These are phyloP conservation scores for Globisporangium acanthophoron DNA, from an alignment of 352 stramenopile species.

Conservation along the genomic window DNA sequence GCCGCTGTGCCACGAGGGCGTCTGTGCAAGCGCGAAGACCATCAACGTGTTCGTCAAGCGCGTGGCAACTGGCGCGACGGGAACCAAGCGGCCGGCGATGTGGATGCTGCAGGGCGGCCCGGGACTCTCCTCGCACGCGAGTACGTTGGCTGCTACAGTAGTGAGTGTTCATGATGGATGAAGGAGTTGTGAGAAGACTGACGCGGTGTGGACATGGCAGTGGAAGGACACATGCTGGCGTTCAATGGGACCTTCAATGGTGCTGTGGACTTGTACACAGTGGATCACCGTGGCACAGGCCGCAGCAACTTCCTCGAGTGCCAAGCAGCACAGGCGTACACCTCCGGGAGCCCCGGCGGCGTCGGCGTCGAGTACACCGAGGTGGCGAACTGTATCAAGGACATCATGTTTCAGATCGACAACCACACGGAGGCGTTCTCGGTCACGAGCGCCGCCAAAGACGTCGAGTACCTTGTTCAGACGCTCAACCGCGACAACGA, in stretches of 20 bases:
- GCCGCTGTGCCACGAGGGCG: conserved; percentile 23
- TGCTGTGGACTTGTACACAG: conserved; percentile 32
- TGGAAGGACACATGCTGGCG: conserved; percentile 22
- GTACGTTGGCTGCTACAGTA: conserved; percentile 9
- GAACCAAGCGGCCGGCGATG: conserved; percentile 2
- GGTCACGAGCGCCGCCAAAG: conserved; percentile 32
- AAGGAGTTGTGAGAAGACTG: not conserved
- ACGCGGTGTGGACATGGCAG: conserved; percentile 5
- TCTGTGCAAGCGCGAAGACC: conserved; percentile 16
- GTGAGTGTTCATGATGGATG: not conserved
- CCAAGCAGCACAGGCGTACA: conserved; percentile 26
- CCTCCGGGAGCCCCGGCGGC: conserved; percentile 15
- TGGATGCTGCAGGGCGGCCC: conserved; percentile 32
- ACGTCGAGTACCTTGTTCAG: conserved; percentile 23
- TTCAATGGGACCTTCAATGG: conserved; percentile 11
- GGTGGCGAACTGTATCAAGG: conserved; percentile 23
- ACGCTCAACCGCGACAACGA: conserved; percentile 8
- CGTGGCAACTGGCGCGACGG: conserved; percentile 2
- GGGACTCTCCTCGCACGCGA: conserved; percentile 10
- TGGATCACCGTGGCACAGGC: conserved; percentile 50
- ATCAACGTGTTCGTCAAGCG: conserved; percentile 27
- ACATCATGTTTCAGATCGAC: conserved; percentile 32
- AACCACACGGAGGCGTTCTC: conserved; percentile 31
- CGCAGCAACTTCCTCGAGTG: conserved; percentile 37
- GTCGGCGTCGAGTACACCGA: conserved; percentile 17